These are phyloP conservation scores for Hymenochaete sp. DNA, from an alignment of 1,284 basidiomycete species.

Conservation along the genomic window DNA sequence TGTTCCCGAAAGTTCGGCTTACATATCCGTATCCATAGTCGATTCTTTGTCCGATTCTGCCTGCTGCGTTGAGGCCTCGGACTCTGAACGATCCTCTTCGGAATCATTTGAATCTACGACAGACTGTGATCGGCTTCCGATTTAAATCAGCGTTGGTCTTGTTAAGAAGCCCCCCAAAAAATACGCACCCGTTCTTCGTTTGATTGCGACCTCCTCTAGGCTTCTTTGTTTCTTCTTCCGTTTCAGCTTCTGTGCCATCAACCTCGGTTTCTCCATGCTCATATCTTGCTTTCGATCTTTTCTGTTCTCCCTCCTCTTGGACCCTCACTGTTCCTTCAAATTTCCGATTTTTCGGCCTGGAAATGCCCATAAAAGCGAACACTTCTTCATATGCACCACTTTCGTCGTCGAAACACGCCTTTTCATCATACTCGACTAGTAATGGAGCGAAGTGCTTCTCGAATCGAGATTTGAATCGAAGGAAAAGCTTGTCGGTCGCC, in stretches of 20 bases:
- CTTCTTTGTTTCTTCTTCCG: slow-evolving; percentile 3
- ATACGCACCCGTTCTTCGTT: no score
- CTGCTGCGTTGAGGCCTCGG: no score
- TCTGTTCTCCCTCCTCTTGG: no score
- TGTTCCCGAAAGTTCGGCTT: no score
- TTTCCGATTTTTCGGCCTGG: slow-evolving; percentile 10
- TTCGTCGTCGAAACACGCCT: slow-evolving; percentile 14
- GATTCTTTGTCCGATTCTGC: no score
- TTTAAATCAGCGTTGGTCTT: no score
- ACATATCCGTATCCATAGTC: no score
- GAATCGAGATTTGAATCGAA: slow-evolving; percentile 14
- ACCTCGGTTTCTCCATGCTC: background rate
- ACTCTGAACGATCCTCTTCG: no score
- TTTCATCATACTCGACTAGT: slow-evolving; percentile 12
- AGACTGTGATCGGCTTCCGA: no score
- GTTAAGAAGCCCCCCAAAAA: no score
- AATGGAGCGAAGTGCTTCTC: slow-evolving; percentile 15
- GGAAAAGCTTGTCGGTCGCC: slow-evolving; percentile 13
- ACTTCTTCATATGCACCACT: slow-evolving; percentile 11
- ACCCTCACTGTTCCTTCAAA: slow-evolving; percentile 5
- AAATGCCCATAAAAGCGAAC: slow-evolving; percentile 18
- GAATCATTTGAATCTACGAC: no score
- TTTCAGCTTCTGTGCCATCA: background rate
- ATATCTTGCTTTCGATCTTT: background rate
- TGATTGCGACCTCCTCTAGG: no score